Percentiles rank a stretch among this genome's conserved stretches.
Evolutionary conservation across 73 alveolate genomes (phyloP).

Genomic region (Paramecium sonneborni): DNA sequence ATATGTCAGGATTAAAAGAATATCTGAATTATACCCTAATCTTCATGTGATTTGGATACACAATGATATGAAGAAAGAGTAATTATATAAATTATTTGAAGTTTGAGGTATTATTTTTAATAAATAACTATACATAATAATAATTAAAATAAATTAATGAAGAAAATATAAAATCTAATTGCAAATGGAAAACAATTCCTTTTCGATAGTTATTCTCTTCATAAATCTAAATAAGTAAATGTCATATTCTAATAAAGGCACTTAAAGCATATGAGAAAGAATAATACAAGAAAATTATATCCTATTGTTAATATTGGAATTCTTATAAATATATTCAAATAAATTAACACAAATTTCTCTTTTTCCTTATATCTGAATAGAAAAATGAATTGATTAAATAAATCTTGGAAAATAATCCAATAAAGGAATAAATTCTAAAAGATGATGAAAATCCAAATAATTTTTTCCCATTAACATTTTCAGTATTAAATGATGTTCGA

Average conservation of each 20-base stretch:
- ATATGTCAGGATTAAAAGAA: constrained; percentile 4
- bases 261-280: not conserved
- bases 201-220: not conserved
- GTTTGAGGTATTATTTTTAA: not conserved
- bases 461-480: not conserved
- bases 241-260: not conserved
- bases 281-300: not conserved
- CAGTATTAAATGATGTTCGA: not conserved
- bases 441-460: constrained; percentile 30
- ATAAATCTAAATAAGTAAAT: not conserved
- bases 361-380: constrained; percentile 7
- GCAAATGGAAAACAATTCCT: not conserved
- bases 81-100: not conserved
- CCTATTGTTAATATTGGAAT: not conserved
- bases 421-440: not conserved
- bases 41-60: not conserved
- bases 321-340: not conserved
- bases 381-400: not conserved
- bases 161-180: not conserved
- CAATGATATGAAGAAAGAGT: not conserved
- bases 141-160: not conserved
- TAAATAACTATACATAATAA: not conserved
- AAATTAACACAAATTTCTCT: not conserved
- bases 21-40: not conserved
- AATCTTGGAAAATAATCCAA: not conserved